phyloP scores from a whole-genome alignment of 208 protist genomes.

The Novymonas esmeraldas region DNA sequence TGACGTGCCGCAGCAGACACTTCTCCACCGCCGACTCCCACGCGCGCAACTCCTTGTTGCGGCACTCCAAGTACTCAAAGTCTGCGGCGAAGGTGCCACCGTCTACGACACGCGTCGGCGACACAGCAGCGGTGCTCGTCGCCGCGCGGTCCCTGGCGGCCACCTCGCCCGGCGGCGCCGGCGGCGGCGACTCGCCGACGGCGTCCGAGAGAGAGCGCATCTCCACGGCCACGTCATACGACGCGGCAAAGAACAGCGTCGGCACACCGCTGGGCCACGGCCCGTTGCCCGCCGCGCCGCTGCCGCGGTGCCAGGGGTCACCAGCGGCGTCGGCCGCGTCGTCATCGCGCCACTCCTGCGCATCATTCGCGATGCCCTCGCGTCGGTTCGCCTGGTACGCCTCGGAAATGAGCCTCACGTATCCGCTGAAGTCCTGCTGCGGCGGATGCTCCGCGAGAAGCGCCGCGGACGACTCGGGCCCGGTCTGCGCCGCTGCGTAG shows the following conservation, averaged over 20 bases:
- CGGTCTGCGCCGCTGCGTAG: slow-evolving; percentile 22
- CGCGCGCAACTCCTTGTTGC: slow-evolving; percentile 65
- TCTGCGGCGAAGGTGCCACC: slow-evolving; percentile 62
- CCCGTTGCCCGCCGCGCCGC: slow-evolving; percentile 23
- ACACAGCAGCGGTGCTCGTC: neutral
- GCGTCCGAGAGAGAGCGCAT: slow-evolving; percentile 28
- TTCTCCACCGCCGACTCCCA: slow-evolving; percentile 78
- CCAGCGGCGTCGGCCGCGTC: neutral
- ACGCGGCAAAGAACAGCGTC: slow-evolving; percentile 49
- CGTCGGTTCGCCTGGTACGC: slow-evolving; percentile 73
- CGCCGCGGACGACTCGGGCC: slow-evolving; percentile 38
- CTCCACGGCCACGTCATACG: slow-evolving; percentile 28
- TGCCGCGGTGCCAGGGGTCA: neutral
- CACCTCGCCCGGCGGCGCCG: neutral
- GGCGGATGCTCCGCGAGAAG: slow-evolving; percentile 53
- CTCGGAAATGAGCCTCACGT: slow-evolving; percentile 63
- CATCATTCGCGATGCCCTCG: slow-evolving; percentile 39
- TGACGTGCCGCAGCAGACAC: slow-evolving; percentile 84
- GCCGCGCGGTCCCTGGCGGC: neutral
- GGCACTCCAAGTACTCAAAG: slow-evolving; percentile 70
- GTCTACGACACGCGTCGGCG: slow-evolving; percentile 12
- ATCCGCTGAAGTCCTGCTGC: slow-evolving; percentile 59
- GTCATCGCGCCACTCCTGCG: slow-evolving; percentile 30
- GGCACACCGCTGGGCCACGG: slow-evolving; percentile 72
- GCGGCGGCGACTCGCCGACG: slow-evolving; percentile 15